Base-by-base conservation (phyloP, 2,329 filamentous ascomycete species). In the Diplodia sapinea region DNA sequence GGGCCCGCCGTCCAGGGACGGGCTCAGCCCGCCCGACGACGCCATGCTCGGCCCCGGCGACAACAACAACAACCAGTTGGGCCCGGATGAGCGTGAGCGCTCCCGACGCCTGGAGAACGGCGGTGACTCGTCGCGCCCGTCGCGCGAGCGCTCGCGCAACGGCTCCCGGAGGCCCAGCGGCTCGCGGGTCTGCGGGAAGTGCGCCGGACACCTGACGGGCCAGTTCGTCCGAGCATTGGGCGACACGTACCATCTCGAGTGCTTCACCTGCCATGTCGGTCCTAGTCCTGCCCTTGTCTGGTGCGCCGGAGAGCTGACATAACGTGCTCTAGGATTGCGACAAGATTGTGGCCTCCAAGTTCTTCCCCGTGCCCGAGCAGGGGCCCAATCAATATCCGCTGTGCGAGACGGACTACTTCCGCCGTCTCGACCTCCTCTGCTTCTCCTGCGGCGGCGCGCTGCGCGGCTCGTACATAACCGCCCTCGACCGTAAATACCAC, bases 371-470 rank as follows among this genome's bases (percentile, higher is more conserved):
- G 8, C 94, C 97, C 72, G 92, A 96, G 73, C 93, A 96, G 74
- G 88, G 93, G 72, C 93, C 92, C 50, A 87, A 88, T 55, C 95
- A 97, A 78, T 98, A 97, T 77, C 95, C 95, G 9, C 87, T 99
- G 4, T 99, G 95, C 83, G 95, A 99, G 81, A 98, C 91, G 29
- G 95, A 99, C 80, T 99, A 99, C 79, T 99, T 99, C 80, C 88
- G 93, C 73, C 88, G 95, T 69, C 87, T 99, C 20, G 93, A 94
- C 70, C 85, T 99, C 54, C 85, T 99, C 52, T 99, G 95, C 79
- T 91, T 91, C 79, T 90, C 95, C 70, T 99, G 95, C 78, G 93
- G 93, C 71, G 93, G 93, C 68, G 95, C 95, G 57, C 86, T 99
- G 23, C 91, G 95, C 70, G 95, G 95, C 56, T 98, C 95, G 4